Conservation (phyloP, 108 stramenopile species). For the Schizochytrium sp. region DNA sequence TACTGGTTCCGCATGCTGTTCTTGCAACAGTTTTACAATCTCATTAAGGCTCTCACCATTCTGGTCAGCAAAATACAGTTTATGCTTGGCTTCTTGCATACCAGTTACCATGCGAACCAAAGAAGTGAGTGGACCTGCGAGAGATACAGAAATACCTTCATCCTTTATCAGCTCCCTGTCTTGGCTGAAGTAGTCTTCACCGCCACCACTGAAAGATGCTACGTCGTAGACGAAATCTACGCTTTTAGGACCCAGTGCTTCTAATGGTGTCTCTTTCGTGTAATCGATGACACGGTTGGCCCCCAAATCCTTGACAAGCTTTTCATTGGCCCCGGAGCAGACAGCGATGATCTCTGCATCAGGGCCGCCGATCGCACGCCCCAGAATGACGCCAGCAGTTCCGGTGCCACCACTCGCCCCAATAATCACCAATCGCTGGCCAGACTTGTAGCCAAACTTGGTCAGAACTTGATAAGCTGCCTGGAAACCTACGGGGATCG, state of each 20-base stretch:
- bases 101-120: neutral
- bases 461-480: constrained; percentile 32
- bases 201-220: neutral
- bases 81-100: neutral
- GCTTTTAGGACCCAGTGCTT: neutral
- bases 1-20: neutral
- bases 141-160: constrained; percentile 46
- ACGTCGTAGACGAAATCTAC: constrained; percentile 58
- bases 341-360: constrained; percentile 51
- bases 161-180: neutral
- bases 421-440: constrained; percentile 9
- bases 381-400: constrained; percentile 37
- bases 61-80: neutral
- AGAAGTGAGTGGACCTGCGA: neutral
- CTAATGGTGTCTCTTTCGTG: neutral
- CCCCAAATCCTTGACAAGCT: constrained; percentile 55
- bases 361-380: constrained; percentile 13
- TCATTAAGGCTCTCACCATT: neutral
- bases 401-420: constrained; percentile 54
- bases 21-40: constrained; percentile 1
- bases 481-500: neutral
- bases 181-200: constrained; percentile 7
- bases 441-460: neutral
- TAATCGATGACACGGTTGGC: constrained; percentile 50
- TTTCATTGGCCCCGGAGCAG: constrained; percentile 28